Evolutionary conservation across 164 flowering plant species (phyloP).

Genomic region (Sextonia rubra): DNA sequence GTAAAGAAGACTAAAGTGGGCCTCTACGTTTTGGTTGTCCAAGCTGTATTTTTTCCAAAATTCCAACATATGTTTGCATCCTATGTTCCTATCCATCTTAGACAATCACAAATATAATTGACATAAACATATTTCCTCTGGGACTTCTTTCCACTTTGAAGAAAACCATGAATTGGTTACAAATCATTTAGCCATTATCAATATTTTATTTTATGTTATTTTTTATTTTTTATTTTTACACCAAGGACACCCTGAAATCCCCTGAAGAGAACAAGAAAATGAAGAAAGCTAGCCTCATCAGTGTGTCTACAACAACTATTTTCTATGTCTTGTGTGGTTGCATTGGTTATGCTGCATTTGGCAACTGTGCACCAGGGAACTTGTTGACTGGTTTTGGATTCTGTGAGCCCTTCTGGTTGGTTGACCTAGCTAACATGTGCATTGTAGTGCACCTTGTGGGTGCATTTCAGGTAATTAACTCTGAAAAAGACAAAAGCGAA

Average conservation of each 20-base stretch:
- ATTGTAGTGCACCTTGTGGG: constrained; percentile 62
- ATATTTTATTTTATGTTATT: too few species aligned
- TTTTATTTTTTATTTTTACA: not conserved
- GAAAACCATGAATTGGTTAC: too few species aligned
- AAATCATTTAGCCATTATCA: too few species aligned
- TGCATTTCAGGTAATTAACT: constrained; percentile 49
- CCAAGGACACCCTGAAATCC: constrained; percentile 12
- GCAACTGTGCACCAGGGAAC: constrained; percentile 58
- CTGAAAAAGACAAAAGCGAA: too few species aligned
- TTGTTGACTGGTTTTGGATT: constrained; percentile 58
- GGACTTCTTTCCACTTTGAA: too few species aligned
- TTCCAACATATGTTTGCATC: too few species aligned
- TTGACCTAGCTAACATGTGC: constrained; percentile 50
- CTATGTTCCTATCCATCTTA: too few species aligned
- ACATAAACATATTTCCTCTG: too few species aligned
- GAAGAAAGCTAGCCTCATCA: constrained; percentile 50
- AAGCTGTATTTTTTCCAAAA: too few species aligned
- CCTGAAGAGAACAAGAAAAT: constrained; percentile 47
- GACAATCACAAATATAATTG: too few species aligned
- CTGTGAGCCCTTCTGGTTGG: constrained; percentile 59
- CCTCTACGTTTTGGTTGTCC: too few species aligned
- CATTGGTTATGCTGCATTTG: constrained; percentile 73
- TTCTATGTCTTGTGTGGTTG: constrained; percentile 55
- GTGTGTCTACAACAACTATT: constrained; percentile 29
- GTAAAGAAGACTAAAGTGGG: too few species aligned